phyloP scores from a whole-genome alignment of 768 basidiomycete genomes.

The Pisolithus orientalis region DNA sequence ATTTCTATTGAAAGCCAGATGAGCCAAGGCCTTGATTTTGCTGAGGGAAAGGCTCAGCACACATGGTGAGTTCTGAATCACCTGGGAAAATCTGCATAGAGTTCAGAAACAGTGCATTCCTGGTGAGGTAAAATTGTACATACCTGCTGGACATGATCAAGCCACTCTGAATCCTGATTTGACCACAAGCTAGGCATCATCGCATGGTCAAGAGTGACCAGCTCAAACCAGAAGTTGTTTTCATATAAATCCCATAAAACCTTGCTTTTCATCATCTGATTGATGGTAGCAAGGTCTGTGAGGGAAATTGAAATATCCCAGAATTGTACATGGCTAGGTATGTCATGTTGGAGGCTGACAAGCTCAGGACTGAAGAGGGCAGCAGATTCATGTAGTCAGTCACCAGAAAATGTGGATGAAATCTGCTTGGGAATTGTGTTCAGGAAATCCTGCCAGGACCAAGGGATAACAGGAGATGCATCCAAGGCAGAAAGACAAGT shows the following conservation, averaged over 20 bases:
- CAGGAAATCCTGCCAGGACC: too few relatives aligned
- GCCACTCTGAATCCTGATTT: neutral
- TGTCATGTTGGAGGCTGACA: neutral
- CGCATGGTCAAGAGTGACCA: slow-evolving; percentile 8
- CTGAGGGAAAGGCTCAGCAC: neutral
- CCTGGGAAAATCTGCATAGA: neutral
- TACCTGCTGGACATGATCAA: neutral
- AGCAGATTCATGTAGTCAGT: too few relatives aligned
- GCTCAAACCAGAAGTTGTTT: slow-evolving; percentile 13
- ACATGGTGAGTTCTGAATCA: neutral
- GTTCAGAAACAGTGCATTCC: too few relatives aligned
- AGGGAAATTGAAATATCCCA: neutral
- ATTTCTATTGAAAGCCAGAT: neutral
- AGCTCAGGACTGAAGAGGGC: too few relatives aligned
- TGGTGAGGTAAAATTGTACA: neutral
- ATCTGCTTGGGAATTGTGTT: too few relatives aligned
- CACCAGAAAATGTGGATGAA: too few relatives aligned
- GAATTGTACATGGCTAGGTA: neutral
- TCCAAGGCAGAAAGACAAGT: too few relatives aligned
- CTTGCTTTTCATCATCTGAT: neutral
- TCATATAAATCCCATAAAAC: slow-evolving; percentile 15
- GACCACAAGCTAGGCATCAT: neutral
- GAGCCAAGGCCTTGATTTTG: neutral
- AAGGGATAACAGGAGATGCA: too few relatives aligned
- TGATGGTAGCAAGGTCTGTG: neutral